A percentile compares a stretch with the other conserved stretches of the same genome.
Evolutionary conservation across 345 rosid genomes (phyloP).

Genomic region (Mangifera indica): DNA sequence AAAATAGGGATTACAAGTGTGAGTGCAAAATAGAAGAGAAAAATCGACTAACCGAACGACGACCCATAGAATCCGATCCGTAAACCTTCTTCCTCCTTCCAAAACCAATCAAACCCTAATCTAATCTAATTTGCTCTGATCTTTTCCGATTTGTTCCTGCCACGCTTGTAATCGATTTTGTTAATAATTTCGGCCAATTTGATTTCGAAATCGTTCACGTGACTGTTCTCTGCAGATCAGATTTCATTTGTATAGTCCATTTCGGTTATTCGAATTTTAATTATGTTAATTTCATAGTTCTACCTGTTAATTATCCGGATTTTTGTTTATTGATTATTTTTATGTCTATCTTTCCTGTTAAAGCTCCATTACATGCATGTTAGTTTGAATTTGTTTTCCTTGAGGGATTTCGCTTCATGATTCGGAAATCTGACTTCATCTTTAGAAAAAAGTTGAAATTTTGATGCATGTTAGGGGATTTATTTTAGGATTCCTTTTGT

Average conservation of each 20-base stretch:
- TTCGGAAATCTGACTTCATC: neutral
- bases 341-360: neutral
- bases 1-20: neutral
- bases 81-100: constrained; percentile 15
- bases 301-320: neutral
- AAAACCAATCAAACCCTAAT: constrained; percentile 29
- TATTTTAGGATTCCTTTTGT: neutral
- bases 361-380: neutral
- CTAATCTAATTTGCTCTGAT: neutral
- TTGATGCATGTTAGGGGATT: neutral
- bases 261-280: constrained; percentile 23
- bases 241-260: neutral
- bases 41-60: constrained; percentile 21
- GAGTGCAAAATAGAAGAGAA: constrained; percentile 14
- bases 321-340: neutral
- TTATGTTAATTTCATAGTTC: neutral
- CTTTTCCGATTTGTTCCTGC: neutral
- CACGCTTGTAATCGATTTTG: neutral
- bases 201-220: neutral
- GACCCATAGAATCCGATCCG: constrained; percentile 24
- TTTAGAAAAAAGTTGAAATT: neutral
- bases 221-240: constrained; percentile 16
- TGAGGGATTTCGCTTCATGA: neutral
- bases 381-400: neutral
- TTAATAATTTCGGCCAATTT: constrained; percentile 8